A percentile compares a stretch with the other conserved stretches of the same genome.
Evolutionary conservation across 352 stramenopile genomes (phyloP).

Genomic region (Globisporangium megalacanthum): DNA sequence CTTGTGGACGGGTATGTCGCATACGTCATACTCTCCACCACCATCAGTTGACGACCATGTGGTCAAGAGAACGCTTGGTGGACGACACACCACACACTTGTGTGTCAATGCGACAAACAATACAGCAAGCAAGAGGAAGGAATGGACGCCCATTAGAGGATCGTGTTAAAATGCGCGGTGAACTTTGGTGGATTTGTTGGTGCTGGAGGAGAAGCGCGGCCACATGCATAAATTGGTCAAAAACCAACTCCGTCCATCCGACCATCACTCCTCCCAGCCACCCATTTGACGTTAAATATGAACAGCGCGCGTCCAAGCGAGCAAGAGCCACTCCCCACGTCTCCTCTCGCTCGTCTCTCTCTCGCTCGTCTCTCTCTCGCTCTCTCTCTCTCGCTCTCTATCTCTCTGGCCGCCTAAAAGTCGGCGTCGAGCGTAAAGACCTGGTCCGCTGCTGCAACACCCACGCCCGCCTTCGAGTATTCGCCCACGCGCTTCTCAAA

Average conservation of each 20-base stretch:
- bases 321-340: background rate
- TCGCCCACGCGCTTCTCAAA: slow-evolving; percentile 98
- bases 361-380: too few species aligned
- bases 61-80: background rate
- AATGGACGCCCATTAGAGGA: too few species aligned
- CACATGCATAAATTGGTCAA: too few species aligned
- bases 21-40: background rate
- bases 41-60: too few species aligned
- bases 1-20: background rate
- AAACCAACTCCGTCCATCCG: too few species aligned
- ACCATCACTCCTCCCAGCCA: background rate
- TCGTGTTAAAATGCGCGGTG: too few species aligned
- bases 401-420: slow-evolving; percentile 60
- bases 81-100: too few species aligned
- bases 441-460: slow-evolving; percentile 83
- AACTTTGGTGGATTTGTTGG: too few species aligned
- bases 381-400: background rate
- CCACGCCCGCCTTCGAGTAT: slow-evolving; percentile 98
- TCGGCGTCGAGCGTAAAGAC: slow-evolving; percentile 92
- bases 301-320: background rate
- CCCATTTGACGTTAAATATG: slow-evolving; percentile 15
- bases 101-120: too few species aligned
- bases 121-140: too few species aligned
- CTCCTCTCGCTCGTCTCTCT: background rate
- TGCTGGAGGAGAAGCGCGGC: background rate